These are phyloP conservation scores for Nakaseomyces uthaithaninus DNA, from an alignment of 1,139 yeast species.

Conservation along the genomic window DNA sequence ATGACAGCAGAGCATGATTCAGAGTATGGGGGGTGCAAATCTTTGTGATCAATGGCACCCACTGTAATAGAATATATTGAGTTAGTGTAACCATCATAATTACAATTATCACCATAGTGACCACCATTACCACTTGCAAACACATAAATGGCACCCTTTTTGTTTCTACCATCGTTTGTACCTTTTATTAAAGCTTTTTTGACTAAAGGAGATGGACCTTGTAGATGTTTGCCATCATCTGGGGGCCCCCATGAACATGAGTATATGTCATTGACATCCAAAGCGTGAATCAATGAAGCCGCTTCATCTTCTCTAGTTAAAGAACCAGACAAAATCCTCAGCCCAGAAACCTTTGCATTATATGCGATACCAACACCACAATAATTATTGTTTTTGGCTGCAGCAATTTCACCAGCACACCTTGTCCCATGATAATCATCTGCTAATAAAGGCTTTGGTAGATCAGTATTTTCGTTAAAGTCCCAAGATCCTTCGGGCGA, in stretches of 20 bases:
- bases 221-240: slow-evolving; percentile 82
- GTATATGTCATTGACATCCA: slow-evolving; percentile 80
- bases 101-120: slow-evolving; percentile 74
- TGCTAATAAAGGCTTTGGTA: slow-evolving; percentile 71
- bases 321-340: slow-evolving; percentile 75
- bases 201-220: slow-evolving; percentile 73
- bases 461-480: slow-evolving; percentile 64
- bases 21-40: slow-evolving; percentile 78
- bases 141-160: slow-evolving; percentile 82
- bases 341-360: slow-evolving; percentile 78
- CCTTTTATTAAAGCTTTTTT: slow-evolving; percentile 78
- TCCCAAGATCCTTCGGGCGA: slow-evolving; percentile 82
- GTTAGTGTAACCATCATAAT: slow-evolving; percentile 95
- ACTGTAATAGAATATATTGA: slow-evolving; percentile 92
- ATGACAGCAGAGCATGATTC: slow-evolving; percentile 93
- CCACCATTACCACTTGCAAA: slow-evolving; percentile 98
- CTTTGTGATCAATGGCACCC: slow-evolving; percentile 83
- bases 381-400: slow-evolving; percentile 65
- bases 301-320: slow-evolving; percentile 88
- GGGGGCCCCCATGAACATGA: slow-evolving; percentile 99
- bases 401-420: slow-evolving; percentile 97
- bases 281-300: slow-evolving; percentile 68
- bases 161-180: slow-evolving; percentile 70
- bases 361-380: slow-evolving; percentile 97
- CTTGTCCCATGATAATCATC: slow-evolving; percentile 96